phyloP scores from a whole-genome alignment of 2,329 filamentous ascomycete genomes.

The Claviceps arundinis region DNA sequence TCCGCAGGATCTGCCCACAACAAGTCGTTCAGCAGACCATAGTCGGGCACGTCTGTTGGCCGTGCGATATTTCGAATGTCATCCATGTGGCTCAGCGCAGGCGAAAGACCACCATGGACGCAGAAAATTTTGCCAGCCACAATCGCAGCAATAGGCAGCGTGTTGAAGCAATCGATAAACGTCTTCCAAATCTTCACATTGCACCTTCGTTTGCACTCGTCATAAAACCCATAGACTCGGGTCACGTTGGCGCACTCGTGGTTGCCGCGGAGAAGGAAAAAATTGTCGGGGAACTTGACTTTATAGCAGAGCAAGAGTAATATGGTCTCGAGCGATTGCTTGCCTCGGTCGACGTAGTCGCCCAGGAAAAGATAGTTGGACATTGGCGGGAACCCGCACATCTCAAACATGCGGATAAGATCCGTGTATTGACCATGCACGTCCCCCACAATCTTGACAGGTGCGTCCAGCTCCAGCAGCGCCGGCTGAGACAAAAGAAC shows the following conservation, averaged over 20 bases:
- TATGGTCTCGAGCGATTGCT: slow-evolving; percentile 92
- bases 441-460: slow-evolving; percentile 95
- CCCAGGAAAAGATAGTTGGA: slow-evolving; percentile 91
- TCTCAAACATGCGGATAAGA: slow-evolving; percentile 92
- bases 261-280: slow-evolving; percentile 87
- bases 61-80: slow-evolving; percentile 93
- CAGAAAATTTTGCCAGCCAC: slow-evolving; percentile 97
- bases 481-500: slow-evolving; percentile 85
- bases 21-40: slow-evolving; percentile 86
- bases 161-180: slow-evolving; percentile 94
- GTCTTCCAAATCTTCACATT: slow-evolving; percentile 99
- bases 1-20: slow-evolving; percentile 97
- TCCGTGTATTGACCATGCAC: slow-evolving; percentile 96
- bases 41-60: slow-evolving; percentile 94
- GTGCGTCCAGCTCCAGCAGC: slow-evolving; percentile 78
- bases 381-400: slow-evolving; percentile 90
- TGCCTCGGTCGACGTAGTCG: slow-evolving; percentile 92
- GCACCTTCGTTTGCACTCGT: slow-evolving; percentile 91
- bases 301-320: slow-evolving; percentile 90
- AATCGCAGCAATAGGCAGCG: slow-evolving; percentile 87
- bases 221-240: slow-evolving; percentile 92
- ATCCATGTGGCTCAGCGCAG: slow-evolving; percentile 90
- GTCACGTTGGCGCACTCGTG: slow-evolving; percentile 97
- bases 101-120: slow-evolving; percentile 88
- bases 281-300: slow-evolving; percentile 93